Base-by-base conservation (phyloP, 208 protist species). In the Acanthamoeba quina region DNA sequence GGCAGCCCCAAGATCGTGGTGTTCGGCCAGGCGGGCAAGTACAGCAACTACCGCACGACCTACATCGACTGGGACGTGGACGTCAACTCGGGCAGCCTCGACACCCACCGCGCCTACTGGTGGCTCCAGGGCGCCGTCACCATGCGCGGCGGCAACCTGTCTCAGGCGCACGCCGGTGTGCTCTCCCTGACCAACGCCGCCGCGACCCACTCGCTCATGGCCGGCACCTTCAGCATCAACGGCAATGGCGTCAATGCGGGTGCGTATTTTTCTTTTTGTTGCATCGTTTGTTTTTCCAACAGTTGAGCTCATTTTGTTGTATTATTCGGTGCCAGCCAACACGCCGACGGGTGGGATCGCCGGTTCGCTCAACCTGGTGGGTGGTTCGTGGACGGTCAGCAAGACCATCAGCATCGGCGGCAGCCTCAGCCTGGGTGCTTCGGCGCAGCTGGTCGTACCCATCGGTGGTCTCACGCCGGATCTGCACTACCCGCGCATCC, bases 31-130 rank as follows among this genome's bases (percentile, higher is more conserved):
- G 15, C 29, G 86, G 68, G 49, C 86, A 92, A 92, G 68, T 56
- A 78, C 64, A 37, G 17, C 64, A 92, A 92, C 86, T 92, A 92
- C 86, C 86, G 86, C 86, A 92, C 86, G 60, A 62, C 76, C 31
- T 76, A 92, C 86, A 31, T 92, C 47, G 60, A 76, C 64, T 92
- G 86, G 86, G 49, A 76, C 68, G 41, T 92, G 31, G 86, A 92
- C 68, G 62, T 92, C 68, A 78, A 92, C 86, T 60, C 24, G 62
- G 86, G 86, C 60, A 15, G 6, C 68, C 66, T n/a, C 41, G 86
- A 92, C n/a, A 54, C 86, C 68, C 64, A 78, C 44, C 56, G 86
- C 15, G 19, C 86, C 52, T 76, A 44, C 68, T 92, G 86, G 86
- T 92, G 86, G 86, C 60, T 76, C 3, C 19, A 70, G 24, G 64